Conservation (phyloP, 257 asterid genomes). For the Solanum sejunctum region DNA sequence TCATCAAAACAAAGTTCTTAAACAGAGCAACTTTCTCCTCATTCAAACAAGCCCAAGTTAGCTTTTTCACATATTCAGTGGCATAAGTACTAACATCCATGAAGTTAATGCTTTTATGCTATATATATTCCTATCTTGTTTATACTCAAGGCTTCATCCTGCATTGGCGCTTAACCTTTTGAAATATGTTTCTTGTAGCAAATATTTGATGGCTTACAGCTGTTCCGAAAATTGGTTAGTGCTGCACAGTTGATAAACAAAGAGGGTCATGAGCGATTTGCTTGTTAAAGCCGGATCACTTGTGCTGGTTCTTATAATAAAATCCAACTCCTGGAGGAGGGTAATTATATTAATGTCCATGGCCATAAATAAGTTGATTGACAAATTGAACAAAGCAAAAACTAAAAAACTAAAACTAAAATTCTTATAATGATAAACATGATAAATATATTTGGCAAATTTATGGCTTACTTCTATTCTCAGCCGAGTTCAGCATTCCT, state of each 20-base stretch:
- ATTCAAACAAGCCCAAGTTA: neutral
- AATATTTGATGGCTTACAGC: neutral
- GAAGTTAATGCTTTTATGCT: neutral
- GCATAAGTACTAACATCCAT: neutral
- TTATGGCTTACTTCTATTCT: neutral
- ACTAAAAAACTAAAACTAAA: neutral
- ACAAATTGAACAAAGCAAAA: neutral
- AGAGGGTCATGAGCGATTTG: neutral
- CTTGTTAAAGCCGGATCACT: neutral
- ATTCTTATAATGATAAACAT: neutral
- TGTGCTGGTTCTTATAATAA: neutral
- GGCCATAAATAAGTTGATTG: neutral
- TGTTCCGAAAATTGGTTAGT: neutral
- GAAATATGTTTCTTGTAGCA: neutral
- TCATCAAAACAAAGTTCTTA: neutral
- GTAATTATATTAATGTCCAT: neutral
- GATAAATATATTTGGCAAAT: neutral
- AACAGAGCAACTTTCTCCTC: neutral
- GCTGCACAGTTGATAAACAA: neutral
- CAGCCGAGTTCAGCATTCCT: neutral
- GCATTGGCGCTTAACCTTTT: neutral
- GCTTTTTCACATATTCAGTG: neutral
- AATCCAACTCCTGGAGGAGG: neutral
- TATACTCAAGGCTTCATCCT: neutral
- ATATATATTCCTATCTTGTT: neutral